These are phyloP conservation scores for Closterium sp. DNA, from an alignment of 139 green algal species.

Conservation along the genomic window DNA sequence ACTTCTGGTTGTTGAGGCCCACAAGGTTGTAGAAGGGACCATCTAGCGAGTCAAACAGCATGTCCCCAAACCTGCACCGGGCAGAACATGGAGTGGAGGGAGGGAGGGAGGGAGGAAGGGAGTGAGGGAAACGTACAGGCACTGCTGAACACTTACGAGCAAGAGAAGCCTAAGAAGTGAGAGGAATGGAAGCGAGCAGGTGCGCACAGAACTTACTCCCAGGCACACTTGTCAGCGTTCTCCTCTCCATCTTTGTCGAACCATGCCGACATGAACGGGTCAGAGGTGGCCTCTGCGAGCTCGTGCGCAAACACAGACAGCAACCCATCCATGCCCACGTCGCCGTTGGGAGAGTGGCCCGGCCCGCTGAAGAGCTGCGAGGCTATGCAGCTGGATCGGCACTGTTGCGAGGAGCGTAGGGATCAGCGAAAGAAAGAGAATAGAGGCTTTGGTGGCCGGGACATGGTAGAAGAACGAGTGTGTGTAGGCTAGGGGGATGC, in stretches of 20 bases:
- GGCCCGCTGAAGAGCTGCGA: neutral
- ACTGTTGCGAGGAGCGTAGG: neutral
- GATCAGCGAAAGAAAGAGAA: neutral
- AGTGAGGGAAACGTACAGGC: neutral
- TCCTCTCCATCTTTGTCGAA: constrained; percentile 9
- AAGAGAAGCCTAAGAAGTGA: neutral
- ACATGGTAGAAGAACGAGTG: neutral
- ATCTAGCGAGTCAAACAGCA: neutral
- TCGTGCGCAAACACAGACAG: constrained; percentile 17
- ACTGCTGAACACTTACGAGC: neutral
- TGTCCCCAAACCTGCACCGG: neutral
- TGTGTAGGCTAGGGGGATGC: neutral
- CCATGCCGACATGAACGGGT: constrained; percentile 18
- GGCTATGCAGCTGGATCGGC: neutral
- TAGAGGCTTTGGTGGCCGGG: neutral
- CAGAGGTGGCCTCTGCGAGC: constrained; percentile 10
- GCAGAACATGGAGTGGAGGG: neutral
- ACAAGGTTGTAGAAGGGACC: neutral
- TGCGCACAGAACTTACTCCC: neutral
- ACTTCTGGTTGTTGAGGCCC: neutral
- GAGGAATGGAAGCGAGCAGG: neutral
- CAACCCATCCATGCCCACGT: constrained; percentile 34
- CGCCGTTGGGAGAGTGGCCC: neutral
- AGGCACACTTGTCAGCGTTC: constrained; percentile 5
- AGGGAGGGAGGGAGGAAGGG: too few relatives aligned